A percentile compares a stretch with the other conserved stretches of the same genome.
These are phyloP conservation scores for Papiliotrema laurentii DNA, from an alignment of 1,284 basidiomycete species.

Conservation along the genomic window DNA sequence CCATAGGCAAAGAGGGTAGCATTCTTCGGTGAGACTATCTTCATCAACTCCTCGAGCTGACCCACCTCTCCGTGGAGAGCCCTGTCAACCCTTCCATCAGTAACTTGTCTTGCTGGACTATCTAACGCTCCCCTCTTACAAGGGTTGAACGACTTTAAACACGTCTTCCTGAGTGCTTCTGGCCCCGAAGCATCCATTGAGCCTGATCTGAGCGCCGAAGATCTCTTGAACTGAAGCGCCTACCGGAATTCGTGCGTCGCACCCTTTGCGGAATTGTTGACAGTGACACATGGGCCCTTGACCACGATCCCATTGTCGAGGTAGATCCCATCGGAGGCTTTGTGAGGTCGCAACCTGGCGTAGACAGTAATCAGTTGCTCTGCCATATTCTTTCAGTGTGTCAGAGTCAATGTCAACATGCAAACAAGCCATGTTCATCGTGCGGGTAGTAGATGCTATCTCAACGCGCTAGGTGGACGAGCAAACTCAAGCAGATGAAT, in stretches of 20 bases:
- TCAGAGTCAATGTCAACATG: no score
- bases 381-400: not conserved
- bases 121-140: slow-evolving; percentile 16
- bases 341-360: slow-evolving; percentile 20
- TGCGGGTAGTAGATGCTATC: no score
- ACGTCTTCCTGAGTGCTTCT: slow-evolving; percentile 23
- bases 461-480: no score
- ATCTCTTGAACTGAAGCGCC: not conserved
- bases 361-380: slow-evolving; percentile 3
- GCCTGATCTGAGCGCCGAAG: slow-evolving; percentile 2
- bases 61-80: slow-evolving; percentile 25
- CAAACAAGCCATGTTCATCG: no score
- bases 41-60: not conserved
- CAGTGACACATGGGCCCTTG: slow-evolving; percentile 12
- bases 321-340: not conserved
- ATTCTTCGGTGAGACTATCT: slow-evolving; percentile 12
- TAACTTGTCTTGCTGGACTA: not conserved
- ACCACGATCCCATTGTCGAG: slow-evolving; percentile 11
- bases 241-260: not conserved
- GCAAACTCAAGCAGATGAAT: no score
- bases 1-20: slow-evolving; percentile 35
- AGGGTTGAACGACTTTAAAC: slow-evolving; percentile 18
- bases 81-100: slow-evolving; percentile 15
- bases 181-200: slow-evolving; percentile 22
- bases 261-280: not conserved